Evolutionary conservation across 2,329 filamentous ascomycete genomes (phyloP).

Genomic region (Acrodontium crateriforme): DNA sequence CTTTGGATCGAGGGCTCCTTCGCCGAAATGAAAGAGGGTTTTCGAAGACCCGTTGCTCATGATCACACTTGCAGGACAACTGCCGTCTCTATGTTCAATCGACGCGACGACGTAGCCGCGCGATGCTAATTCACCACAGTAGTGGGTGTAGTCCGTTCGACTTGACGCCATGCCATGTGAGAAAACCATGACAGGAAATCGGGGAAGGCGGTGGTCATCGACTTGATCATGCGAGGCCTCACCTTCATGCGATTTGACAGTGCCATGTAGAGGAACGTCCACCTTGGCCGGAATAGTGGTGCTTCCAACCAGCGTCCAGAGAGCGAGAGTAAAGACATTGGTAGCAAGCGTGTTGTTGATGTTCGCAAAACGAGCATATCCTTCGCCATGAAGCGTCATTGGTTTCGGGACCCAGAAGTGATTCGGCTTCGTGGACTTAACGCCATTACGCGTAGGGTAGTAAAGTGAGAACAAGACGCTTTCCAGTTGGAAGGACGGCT

Average conservation of each 20-base stretch:
- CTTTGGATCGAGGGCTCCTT: conserved; percentile 20
- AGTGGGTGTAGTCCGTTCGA: conserved; percentile 33
- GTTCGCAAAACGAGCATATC: conserved; percentile 30
- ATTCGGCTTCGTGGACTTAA: conserved; percentile 12
- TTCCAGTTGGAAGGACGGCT: conserved; percentile 30
- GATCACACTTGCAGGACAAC: conserved; percentile 30
- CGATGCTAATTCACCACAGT: conserved; percentile 32
- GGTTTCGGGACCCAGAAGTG: conserved; percentile 33
- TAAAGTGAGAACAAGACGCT: conserved; percentile 33
- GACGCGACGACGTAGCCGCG: conserved; percentile 33
- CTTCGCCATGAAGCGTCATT: conserved; percentile 28
- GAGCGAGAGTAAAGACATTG: conserved; percentile 25
- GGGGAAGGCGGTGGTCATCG: conserved; percentile 18
- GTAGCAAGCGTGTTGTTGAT: conserved; percentile 24
- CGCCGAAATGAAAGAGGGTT: conserved; percentile 25
- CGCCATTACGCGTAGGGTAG: conserved; percentile 26
- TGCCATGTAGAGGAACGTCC: conserved; percentile 27
- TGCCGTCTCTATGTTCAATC: conserved; percentile 35
- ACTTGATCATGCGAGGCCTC: conserved; percentile 15
- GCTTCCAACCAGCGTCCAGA: conserved; percentile 29
- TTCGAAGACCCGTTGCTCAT: conserved; percentile 22
- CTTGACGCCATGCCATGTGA: conserved; percentile 34
- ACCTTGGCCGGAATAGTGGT: conserved; percentile 31
- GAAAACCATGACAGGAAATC: conserved; percentile 31
- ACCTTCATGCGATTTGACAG: conserved; percentile 14